These are phyloP conservation scores for Gaultheria prostrata DNA, from an alignment of 148 eudicot species.

Conservation along the genomic window DNA sequence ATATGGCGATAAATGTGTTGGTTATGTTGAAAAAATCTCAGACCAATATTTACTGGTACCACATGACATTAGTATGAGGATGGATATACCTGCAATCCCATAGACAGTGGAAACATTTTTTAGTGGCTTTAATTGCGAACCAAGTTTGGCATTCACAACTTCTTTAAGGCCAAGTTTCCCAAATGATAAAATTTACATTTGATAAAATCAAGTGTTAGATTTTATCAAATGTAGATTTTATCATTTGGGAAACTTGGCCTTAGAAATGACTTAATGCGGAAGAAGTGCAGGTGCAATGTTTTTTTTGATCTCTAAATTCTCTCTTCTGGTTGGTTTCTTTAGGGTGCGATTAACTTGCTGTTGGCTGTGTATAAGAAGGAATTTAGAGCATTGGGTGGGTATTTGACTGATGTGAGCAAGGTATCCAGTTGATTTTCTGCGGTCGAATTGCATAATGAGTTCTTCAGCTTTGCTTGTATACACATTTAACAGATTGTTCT, in stretches of 20 bases:
- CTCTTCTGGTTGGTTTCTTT: background rate
- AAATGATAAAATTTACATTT: too few species aligned
- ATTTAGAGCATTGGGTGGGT: slow-evolving; percentile 8
- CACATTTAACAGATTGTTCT: background rate
- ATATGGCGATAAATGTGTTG: background rate
- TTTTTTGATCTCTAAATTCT: background rate
- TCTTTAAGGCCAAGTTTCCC: too few species aligned
- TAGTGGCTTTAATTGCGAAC: background rate
- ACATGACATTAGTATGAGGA: background rate
- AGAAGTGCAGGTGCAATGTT: background rate
- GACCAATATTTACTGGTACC: background rate
- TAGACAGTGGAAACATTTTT: background rate
- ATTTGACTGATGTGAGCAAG: slow-evolving; percentile 4
- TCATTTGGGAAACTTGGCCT: too few species aligned
- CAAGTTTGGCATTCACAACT: background rate
- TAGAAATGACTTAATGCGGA: background rate
- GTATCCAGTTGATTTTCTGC: background rate
- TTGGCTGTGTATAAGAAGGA: slow-evolving; percentile 11
- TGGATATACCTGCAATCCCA: background rate
- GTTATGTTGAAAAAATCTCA: background rate
- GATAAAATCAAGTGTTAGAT: too few species aligned
- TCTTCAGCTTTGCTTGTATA: background rate
- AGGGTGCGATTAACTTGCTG: slow-evolving; percentile 15
- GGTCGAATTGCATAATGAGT: background rate
- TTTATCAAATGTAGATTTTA: too few species aligned